A percentile compares a stretch with the other conserved stretches of the same genome.
Conservation (phyloP, 345 rosid genomes). For the Acer campestre region DNA sequence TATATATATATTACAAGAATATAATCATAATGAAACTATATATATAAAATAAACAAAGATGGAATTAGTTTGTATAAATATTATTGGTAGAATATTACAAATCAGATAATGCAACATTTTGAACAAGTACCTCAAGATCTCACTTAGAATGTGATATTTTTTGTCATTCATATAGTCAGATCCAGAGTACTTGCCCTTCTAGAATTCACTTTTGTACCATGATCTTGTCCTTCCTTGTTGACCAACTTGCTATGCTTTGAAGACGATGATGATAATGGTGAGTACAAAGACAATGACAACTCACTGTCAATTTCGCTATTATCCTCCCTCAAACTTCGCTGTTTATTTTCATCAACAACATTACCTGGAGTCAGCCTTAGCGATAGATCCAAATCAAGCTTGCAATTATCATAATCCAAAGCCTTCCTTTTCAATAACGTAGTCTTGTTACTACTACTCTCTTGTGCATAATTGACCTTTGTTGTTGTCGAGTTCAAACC, state of each 20-base stretch:
- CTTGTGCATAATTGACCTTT: constrained; percentile 15
- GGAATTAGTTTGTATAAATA: constrained; percentile 15
- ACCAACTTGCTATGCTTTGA: constrained; percentile 42
- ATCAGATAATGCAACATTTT: constrained; percentile 7
- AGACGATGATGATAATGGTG: constrained; percentile 42
- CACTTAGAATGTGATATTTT: constrained; percentile 66
- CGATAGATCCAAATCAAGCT: constrained; percentile 59
- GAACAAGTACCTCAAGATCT: constrained; percentile 91
- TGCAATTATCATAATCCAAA: constrained; percentile 17
- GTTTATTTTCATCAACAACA: constrained; percentile 12
- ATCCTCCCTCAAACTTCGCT: constrained; percentile 20
- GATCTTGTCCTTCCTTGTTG: constrained; percentile 27
- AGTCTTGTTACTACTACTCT: constrained; percentile 17
- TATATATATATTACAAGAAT: too few relatives aligned
- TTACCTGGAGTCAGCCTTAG: constrained; percentile 36
- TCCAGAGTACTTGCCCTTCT: constrained; percentile 85
- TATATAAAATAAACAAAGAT: neutral
- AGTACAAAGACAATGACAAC: constrained; percentile 57
- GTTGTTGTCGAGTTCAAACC: constrained; percentile 10
- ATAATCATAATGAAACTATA: neutral
- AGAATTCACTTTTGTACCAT: constrained; percentile 27
- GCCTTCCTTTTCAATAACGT: constrained; percentile 39
- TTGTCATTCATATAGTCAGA: constrained; percentile 89
- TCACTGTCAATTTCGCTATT: constrained; percentile 37
- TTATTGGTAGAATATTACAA: constrained; percentile 11